Base-by-base conservation (phyloP, 129 eudicot species). In the Dittrichia graveolens region DNA sequence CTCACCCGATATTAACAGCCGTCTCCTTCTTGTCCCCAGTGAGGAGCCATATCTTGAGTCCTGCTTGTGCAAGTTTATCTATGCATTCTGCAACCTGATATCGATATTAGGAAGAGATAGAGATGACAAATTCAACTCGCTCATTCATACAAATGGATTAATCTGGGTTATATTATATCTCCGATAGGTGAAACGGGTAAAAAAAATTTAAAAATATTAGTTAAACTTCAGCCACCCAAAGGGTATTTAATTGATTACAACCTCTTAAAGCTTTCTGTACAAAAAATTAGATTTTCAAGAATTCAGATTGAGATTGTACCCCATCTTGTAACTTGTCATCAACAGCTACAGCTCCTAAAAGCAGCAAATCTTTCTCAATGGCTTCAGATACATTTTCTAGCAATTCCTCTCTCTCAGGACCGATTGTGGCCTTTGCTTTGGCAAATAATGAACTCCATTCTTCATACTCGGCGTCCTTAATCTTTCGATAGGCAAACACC, bases 61-160 rank as follows among this genome's bases (percentile, higher is more conserved):
- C 88, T 50, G 88, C 88, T 73, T 84, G 88, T 64, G 88, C 85
- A 53, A 84, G 88, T 65, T 78, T 84, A 70, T 84, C 88, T 65
- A 84, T 84, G 81, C 88, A 84, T 78, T 84, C 88, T 16, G 88
- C 83, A 43, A 84, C 88, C 88, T 84, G 83, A 68, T 48, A 77
- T 59, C 1, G 7, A 65, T 42, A 63, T 63, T 74, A 18, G 41
- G 5, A 71, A 34, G 58, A 15, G 61, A 46, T 38, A 34, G 8
- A n/a, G 67, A 39, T 38, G 67, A 39, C 12, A 6, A 38, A 13
- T 61, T 34, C 64, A 7, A 35, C 43, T 4, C 18, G 8, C 35
- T 7, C 16, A 1, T 8, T 8, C 6, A 19, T 16, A 53, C 1
- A 12, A 47, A 47, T 9, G 4, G 15, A 11, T 14, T 47, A 5